Conservation (phyloP, 2,329 filamentous ascomycete species). For the Beauveria varroae region DNA sequence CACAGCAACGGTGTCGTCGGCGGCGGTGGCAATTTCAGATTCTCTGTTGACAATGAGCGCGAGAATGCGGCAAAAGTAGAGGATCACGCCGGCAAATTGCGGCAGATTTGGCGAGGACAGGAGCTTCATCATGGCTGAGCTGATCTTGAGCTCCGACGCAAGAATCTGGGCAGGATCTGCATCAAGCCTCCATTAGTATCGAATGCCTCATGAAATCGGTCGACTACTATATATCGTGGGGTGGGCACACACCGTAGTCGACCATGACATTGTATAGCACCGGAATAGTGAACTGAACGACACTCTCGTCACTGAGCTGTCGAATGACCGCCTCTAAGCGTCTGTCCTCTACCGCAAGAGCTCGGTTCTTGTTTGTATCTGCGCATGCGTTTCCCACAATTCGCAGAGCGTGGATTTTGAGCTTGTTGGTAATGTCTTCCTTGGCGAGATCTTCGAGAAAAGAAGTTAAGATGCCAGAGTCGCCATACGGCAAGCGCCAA, state of each 20-base stretch:
- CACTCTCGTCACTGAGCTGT: conserved; percentile 37
- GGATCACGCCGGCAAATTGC: conserved; percentile 35
- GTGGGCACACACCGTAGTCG: conserved; percentile 48
- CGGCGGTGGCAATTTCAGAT: conserved; percentile 35
- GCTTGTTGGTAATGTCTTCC: conserved; percentile 29
- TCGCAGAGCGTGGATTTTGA: conserved; percentile 49
- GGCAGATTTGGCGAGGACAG: conserved; percentile 38
- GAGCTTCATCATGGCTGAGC: conserved; percentile 39
- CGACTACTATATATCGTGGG: too few relatives aligned
- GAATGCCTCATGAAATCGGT: neutral
- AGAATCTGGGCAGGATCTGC: conserved; percentile 50
- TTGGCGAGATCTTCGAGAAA: conserved; percentile 41
- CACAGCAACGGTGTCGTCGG: conserved; percentile 37
- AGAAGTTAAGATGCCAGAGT: conserved; percentile 50
- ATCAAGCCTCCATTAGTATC: neutral
- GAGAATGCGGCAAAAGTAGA: conserved; percentile 50
- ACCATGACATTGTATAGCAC: conserved; percentile 57
- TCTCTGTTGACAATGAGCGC: conserved; percentile 46
- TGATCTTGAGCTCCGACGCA: conserved; percentile 45
- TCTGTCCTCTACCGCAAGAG: conserved; percentile 42
- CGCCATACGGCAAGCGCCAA: conserved; percentile 50
- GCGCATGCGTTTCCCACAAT: conserved; percentile 56
- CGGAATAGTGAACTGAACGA: conserved; percentile 47
- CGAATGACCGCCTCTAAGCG: conserved; percentile 40
- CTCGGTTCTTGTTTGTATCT: conserved; percentile 55